Evolutionary conservation across 2,329 filamentous ascomycete genomes (phyloP).

Genomic region (Lecanicillium sp.): DNA sequence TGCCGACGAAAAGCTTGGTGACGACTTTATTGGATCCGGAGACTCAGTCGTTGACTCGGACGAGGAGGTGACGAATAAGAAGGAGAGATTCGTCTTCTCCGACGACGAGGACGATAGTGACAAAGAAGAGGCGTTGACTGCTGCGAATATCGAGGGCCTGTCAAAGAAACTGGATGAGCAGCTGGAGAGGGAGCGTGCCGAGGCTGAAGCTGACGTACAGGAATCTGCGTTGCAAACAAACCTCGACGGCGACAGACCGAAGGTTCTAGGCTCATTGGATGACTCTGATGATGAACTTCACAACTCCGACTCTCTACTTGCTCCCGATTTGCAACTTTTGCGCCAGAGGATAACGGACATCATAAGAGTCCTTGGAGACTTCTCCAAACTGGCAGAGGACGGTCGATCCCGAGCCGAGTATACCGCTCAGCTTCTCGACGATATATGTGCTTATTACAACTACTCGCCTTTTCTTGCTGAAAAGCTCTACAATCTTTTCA

Average conservation of each 20-base stretch:
- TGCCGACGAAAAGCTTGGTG: conserved; percentile 40
- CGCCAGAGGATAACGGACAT: conserved; percentile 88
- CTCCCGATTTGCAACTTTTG: conserved; percentile 84
- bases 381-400: conserved; percentile 72
- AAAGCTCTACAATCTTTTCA: conserved; percentile 90
- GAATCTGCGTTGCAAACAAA: conserved; percentile 88
- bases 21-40: conserved; percentile 54
- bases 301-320: conserved; percentile 57
- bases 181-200: conserved; percentile 69
- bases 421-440: conserved; percentile 76
- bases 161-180: conserved; percentile 78
- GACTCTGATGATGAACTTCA: conserved; percentile 56
- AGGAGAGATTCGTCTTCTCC: conserved; percentile 72
- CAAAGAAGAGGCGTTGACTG: conserved; percentile 83
- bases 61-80: conserved; percentile 46
- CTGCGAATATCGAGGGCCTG: conserved; percentile 91
- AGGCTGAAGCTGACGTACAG: conserved; percentile 78
- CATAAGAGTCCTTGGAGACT: conserved; percentile 84
- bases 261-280: conserved; percentile 57
- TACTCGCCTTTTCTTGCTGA: conserved; percentile 93
- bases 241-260: conserved; percentile 70
- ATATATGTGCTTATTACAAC: conserved; percentile 94
- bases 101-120: conserved; percentile 90
- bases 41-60: conserved; percentile 69
- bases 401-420: conserved; percentile 84